Evolutionary conservation across 2,329 filamentous ascomycete species (phyloP), one percentile per base, ranked within the genome.

Genomic region (Neopestalotiopsis clavispora): DNA sequence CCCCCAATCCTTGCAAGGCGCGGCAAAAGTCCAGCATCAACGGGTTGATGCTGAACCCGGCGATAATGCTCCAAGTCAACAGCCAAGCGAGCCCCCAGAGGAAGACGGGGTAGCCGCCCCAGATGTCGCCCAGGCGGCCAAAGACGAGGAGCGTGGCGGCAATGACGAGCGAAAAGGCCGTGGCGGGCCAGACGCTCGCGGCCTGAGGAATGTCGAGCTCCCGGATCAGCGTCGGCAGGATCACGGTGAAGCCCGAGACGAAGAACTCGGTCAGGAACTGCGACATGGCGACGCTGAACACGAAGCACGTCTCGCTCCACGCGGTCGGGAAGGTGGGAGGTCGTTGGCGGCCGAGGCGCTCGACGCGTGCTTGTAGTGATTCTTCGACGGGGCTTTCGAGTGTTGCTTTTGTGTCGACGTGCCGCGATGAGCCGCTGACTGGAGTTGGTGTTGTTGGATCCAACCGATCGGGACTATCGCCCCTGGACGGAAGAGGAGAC

Each of bases 181-280:
- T 90, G 78, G 80, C 89, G 74, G 80, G 91, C 92, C 89, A 93
- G 80, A 81, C 93, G 79, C 76, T 86, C 73, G 75, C 89, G 52
- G 76, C 85, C 75, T 79, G 84, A 0, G 92, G 88, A 58, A 95
- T 94, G 56, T 88, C 67, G 3, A 96, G 84, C 1, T 88, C 85
- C 12, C 79, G 75, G 9, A 89, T 83, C 3, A 96, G 78, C 0
- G 88, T 88, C 1, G 93, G 93, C 0, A 95, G 79, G 32, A 95
- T 87, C 72, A 92, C 91, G 69, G 86, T 87, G 78, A 95, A 96
- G 42, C 94, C 94, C 60, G 90, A 92, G 64, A 95, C 87, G 76
- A 91, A 92, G 79, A 91, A 94, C 80, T 95, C 92, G 84, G 89
- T 74, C 68, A 90, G 81, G 65, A 89, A 85, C 78, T 89, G 86